Evolutionary conservation across 371 early-diverging fungal species (phyloP).

Genomic region (Mucor sp.): DNA sequence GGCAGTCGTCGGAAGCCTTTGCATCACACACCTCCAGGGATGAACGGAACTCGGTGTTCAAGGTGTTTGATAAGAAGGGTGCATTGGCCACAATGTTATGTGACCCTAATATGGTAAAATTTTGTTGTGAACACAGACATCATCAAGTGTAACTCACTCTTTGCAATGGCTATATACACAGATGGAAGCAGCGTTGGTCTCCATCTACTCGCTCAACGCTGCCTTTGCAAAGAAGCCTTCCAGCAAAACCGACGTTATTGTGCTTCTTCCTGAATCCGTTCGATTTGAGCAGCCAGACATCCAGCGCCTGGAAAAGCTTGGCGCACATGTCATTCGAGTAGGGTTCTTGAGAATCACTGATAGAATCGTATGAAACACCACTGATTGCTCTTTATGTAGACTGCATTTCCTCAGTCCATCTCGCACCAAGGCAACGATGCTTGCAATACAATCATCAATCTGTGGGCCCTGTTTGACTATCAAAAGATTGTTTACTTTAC

Average conservation of each 20-base stretch:
- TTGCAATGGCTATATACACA: background rate
- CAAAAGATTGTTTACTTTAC: conserved; percentile 34
- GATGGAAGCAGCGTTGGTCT: conserved; percentile 29
- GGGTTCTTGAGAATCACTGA: background rate
- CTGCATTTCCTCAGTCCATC: conserved; percentile 5
- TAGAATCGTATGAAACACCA: background rate
- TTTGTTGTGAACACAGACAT: conserved; percentile 1
- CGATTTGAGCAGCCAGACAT: background rate
- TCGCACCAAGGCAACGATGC: background rate
- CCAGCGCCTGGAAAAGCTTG: conserved; percentile 10
- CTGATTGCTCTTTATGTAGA: conserved; percentile 8
- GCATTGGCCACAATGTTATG: conserved; percentile 26
- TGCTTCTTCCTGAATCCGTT: conserved; percentile 24
- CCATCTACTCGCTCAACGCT: conserved; percentile 26
- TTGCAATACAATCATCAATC: conserved; percentile 1
- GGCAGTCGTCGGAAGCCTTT: background rate
- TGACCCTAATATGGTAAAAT: conserved; percentile 15
- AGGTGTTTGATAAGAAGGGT: conserved; percentile 9
- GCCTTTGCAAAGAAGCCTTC: conserved; percentile 16
- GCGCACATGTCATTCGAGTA: conserved; percentile 17
- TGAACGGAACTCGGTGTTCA: background rate
- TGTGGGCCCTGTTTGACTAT: conserved; percentile 18
- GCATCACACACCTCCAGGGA: background rate
- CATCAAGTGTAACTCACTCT: background rate
- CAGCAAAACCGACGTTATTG: conserved; percentile 16